Percentiles rank a stretch among this genome's conserved stretches.
phyloP scores from a whole-genome alignment of 2,329 filamentous ascomycete species.

The Celoporthe dispersa region DNA sequence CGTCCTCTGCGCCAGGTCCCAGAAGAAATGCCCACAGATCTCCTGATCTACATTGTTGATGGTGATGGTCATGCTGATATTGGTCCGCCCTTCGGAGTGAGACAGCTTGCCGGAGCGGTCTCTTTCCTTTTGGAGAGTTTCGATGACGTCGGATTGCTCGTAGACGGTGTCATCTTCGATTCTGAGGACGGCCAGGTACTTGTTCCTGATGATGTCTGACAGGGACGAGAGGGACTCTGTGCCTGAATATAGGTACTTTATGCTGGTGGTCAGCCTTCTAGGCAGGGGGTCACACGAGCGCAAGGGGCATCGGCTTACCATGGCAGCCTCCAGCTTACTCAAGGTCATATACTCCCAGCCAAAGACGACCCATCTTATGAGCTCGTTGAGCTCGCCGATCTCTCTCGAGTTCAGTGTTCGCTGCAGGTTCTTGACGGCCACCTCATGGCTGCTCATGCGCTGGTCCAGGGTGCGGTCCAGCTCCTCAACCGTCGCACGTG shows the following conservation, averaged over 20 bases:
- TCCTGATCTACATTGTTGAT: constrained; percentile 37
- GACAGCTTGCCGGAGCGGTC: neutral
- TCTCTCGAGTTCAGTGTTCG: constrained; percentile 33
- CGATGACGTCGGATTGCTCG: constrained; percentile 30
- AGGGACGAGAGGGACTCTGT: constrained; percentile 33
- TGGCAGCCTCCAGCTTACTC: constrained; percentile 34
- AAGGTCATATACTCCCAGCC: constrained; percentile 26
- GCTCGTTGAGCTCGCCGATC: constrained; percentile 36
- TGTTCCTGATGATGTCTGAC: constrained; percentile 34
- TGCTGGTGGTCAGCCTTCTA: neutral
- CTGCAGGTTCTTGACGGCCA: constrained; percentile 34
- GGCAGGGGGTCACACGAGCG: no score
- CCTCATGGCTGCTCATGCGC: constrained; percentile 33
- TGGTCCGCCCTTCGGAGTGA: constrained; percentile 29
- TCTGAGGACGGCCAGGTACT: constrained; percentile 34
- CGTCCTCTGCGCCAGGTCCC: constrained; percentile 35
- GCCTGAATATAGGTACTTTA: constrained; percentile 32
- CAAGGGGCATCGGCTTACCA: constrained; percentile 25
- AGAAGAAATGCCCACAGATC: constrained; percentile 35
- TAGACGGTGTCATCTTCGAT: constrained; percentile 30
- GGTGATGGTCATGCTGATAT: constrained; percentile 36
- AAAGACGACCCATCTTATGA: constrained; percentile 36
- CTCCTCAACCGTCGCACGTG: constrained; percentile 30
- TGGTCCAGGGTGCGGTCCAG: constrained; percentile 32
- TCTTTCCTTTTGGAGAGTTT: constrained; percentile 31